Base-by-base conservation (phyloP, 1,284 basidiomycete species). In the Polyporus tsugae region DNA sequence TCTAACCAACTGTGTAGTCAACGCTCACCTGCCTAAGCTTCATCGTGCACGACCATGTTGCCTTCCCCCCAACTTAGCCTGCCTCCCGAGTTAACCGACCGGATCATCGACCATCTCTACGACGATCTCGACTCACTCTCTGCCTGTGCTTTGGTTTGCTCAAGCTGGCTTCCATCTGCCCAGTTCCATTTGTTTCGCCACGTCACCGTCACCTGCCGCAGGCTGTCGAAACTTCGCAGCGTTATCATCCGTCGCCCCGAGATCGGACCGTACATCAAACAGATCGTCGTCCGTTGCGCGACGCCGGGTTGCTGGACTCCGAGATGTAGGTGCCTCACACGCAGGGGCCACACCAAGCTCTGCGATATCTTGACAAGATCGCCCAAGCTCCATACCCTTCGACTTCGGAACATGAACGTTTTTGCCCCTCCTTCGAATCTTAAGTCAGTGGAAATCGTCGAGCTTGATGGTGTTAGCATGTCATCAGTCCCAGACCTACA, bases 51-150 rank as follows among this genome's bases (percentile, higher is more conserved):
- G 29, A 29, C 22, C 49, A 53, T 33, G 29, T 33, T 19, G 9
- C 29, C 15, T 29, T 17, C 25, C 25, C 15, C 13, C 52, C 29
- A 4, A 25, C 3, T 29, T 33, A 2, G 29, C 6, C 44, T 62
- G 2, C 42, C 60, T 62, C 60, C 42, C 2, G 59, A 62, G 44
- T 19, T 35, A 19, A 44, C 9, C 13, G 60, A 49, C 41, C 33
- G 13, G 33, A 44, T 62, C 29, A 49, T 49, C n/a, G 60, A 62
- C 25, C 33, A 49, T 62, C 35, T 62, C 25, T 33, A 17, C 60
- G 17, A 36, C 33, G 44, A 62, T 36, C 25, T 10, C 33, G 42
- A 15, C 33, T 44, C 60, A 19, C 60, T 62, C 60, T 17, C 60
- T 7, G 42, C 44, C 11, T 62, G 44, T 35, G 33, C 41, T 29